These are phyloP conservation scores for Lachnellula willkommii DNA, from an alignment of 2,329 filamentous ascomycete genomes.

Conservation along the genomic window DNA sequence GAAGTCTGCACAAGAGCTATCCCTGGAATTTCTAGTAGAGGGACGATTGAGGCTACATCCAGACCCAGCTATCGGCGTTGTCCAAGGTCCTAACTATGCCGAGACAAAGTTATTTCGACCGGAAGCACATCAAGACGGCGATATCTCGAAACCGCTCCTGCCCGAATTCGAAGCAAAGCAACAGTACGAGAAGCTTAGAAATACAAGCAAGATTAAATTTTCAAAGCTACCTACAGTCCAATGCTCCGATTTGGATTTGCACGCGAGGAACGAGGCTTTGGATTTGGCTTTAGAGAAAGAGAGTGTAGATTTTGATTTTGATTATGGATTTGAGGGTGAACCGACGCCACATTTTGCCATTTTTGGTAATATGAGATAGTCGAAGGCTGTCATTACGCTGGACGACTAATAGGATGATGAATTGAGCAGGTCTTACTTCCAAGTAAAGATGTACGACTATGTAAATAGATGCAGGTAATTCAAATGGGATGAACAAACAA, in stretches of 20 bases:
- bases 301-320: constrained; percentile 6
- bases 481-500: too few relatives aligned
- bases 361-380: not conserved
- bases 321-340: constrained; percentile 8
- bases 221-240: not conserved
- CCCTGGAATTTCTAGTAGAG: constrained; percentile 34
- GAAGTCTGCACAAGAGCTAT: constrained; percentile 26
- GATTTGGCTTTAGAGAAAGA: constrained; percentile 14
- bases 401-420: not conserved
- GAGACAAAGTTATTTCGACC: constrained; percentile 41
- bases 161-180: constrained; percentile 41
- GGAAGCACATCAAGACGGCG: constrained; percentile 44
- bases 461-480: too few relatives aligned
- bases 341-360: constrained; percentile 1
- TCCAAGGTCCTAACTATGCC: constrained; percentile 51
- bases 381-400: not conserved
- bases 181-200: constrained; percentile 34
- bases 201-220: constrained; percentile 4
- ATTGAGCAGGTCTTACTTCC: too few relatives aligned
- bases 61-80: constrained; percentile 47
- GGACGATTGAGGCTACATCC: constrained; percentile 39
- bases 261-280: constrained; percentile 2
- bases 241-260: not conserved
- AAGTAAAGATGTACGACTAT: too few relatives aligned
- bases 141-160: constrained; percentile 41